phyloP scores from a whole-genome alignment of 208 protist genomes.

The Trypanosoma avium region DNA sequence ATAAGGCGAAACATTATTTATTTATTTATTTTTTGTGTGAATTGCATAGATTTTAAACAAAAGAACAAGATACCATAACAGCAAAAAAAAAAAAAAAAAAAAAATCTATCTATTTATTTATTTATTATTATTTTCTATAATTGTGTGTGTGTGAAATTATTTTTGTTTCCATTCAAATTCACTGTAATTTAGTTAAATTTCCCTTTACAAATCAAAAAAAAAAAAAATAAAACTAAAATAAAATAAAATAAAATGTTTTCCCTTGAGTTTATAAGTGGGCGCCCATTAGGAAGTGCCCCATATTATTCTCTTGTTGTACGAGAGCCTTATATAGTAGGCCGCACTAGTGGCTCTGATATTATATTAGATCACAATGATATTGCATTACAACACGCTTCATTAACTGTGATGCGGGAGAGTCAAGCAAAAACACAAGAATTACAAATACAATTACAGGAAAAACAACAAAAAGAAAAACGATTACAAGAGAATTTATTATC shows the following conservation, averaged over 20 bases:
- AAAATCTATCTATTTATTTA: no score
- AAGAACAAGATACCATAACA: no score
- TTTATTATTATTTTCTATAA: no score
- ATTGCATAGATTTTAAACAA: no score
- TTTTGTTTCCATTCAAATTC: no score
- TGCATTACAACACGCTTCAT: conserved; percentile 43
- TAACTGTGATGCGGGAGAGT: conserved; percentile 59
- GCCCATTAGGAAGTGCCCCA: conserved; percentile 46
- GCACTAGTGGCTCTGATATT: conserved; percentile 33
- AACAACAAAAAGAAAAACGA: neutral
- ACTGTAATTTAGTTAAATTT: no score
- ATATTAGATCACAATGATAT: conserved; percentile 43
- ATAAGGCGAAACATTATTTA: no score
- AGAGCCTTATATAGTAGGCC: conserved; percentile 70
- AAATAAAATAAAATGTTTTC: conserved; percentile 68
- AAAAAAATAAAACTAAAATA: no score
- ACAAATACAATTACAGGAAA: neutral
- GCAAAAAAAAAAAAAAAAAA: no score
- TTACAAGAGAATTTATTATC: neutral
- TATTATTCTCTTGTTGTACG: conserved; percentile 84
- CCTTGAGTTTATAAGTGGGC: conserved; percentile 53
- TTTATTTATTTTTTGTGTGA: no score
- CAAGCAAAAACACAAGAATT: conserved; percentile 27
- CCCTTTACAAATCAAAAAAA: no score
- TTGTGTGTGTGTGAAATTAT: no score